Base-by-base conservation (phyloP, 805 yeast species). In the Starmera dryadoides region DNA sequence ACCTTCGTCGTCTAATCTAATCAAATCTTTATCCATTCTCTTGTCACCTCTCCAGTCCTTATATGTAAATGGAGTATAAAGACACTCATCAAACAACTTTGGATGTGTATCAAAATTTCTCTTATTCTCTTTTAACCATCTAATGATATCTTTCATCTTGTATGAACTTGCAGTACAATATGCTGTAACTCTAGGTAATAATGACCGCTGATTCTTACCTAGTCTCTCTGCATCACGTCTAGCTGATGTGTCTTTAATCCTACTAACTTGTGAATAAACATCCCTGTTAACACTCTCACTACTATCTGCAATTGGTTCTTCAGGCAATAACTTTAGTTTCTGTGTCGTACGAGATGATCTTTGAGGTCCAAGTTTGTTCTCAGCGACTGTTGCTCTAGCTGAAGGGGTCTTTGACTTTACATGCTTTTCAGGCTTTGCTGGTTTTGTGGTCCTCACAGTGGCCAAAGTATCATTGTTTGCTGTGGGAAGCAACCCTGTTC, bases 141-240 rank as follows among this genome's bases (percentile, higher is more conserved):
- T 68, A 35, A 83, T 69, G 31, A 93, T 65, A 36, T 88, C 97
- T 49, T 83, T 77, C 95, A 93, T 86, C 47, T 77, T 78, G 55
- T 89, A 93, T 19, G 93, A 79, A 23, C 96, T 89, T 21, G 97
- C 88, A 0, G 98, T 91, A 62, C 98, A 91, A 57, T 88, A 93
- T 3, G 96, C 95, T 0, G 98, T 91, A 2, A 89, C 96, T 44
- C 98, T 68, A 3, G 98, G 98, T 40, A 93, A 69, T 44, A 87
- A 63, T 26, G 83, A 83, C 44, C 98, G 66, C 45, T 69, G 69
- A 28, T 63, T 61, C 58, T 89, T 93, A 4, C 96, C 95, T 42
- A 93, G 66, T 37, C 89, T 77, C 56, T 89, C 96, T 0, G 98
- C 98, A 66, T 91, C 98, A 47, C 79, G 81, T 49, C 97, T 69